Evolutionary conservation across 108 stramenopile genomes (phyloP), one percentile per base, ranked within the genome.

Genomic region (Parmales sp.): DNA sequence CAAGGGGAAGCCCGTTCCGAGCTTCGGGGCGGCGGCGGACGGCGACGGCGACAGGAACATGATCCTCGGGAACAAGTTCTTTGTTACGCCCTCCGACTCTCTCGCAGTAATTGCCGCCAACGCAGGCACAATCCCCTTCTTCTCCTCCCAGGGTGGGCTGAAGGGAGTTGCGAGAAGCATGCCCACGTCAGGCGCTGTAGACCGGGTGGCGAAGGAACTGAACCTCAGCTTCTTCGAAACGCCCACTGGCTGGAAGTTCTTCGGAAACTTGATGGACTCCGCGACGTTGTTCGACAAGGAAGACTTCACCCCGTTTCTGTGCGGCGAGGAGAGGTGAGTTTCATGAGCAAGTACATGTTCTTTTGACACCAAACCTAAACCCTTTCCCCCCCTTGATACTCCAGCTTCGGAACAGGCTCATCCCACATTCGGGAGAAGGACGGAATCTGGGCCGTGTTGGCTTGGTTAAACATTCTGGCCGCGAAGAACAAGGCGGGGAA

Each of bases 191-290:
- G 96, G 94, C 37, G 99, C 99, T 23, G 95, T 98, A 38, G 99
- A 99, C 75, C 89, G 78, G 54, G 99, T 99, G 23, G 97, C 97
- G 23, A 87, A 90, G 74, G 90, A 93, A 51, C 70, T 91, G 76
- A 93, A 85, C 74, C 84, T 97, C 44, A 78, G 80, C 48, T 78
- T 94, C 50, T 99, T 99, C 76, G 97, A 97, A 76, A 95, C 94
- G 1, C 99, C 99, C 18, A 99, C 99, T 51, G 99, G 99, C 51
- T 99, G 99, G 99, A 99, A 99, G 80, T 99, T 93, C 81, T 99
- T 99, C 65, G 97, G 97, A 67, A 99, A 98, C 83, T 78, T 97
- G 65, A 99, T 99, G 99, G 96, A 98, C 76, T 93, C 93, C 72
- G 93, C 94, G 78, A 90, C 71, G 20, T 76, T 93, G 45, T 94